Evolutionary conservation across 768 basidiomycete genomes (phyloP).

Genomic region (Phlebiopsis flavidoalba): DNA sequence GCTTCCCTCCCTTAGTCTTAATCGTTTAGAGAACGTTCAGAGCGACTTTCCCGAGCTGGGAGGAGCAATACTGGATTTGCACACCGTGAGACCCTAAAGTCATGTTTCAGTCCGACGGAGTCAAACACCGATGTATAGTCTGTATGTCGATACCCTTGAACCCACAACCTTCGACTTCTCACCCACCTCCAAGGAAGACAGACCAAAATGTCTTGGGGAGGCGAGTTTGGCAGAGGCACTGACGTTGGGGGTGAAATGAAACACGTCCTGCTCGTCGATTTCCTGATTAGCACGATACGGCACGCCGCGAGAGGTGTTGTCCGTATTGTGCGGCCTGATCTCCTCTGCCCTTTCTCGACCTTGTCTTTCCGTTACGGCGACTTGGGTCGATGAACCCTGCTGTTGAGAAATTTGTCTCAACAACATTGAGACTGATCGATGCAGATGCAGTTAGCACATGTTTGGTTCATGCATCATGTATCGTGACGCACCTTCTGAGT

Average conservation of each 20-base stretch:
- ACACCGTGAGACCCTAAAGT: conserved; percentile 63
- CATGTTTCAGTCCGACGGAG: not conserved
- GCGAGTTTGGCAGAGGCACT: not conserved
- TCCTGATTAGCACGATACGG: conserved; percentile 78
- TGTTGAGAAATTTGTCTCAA: conserved; percentile 80
- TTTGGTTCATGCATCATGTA: not conserved
- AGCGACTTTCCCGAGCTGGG: conserved; percentile 72
- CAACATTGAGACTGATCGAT: conserved; percentile 70
- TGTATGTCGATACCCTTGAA: conserved; percentile 62
- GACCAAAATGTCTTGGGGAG: conserved; percentile 72
- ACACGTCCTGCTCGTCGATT: conserved; percentile 78
- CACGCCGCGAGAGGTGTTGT: conserved; percentile 73
- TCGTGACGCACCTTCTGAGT: conserved; percentile 55
- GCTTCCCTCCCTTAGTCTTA: conserved; percentile 59
- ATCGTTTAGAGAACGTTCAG: conserved; percentile 85
- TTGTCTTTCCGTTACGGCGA: conserved; percentile 89
- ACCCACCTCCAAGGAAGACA: conserved; percentile 70
- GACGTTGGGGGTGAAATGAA: conserved; percentile 7
- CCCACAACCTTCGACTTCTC: conserved; percentile 61
- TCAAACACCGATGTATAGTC: not conserved
- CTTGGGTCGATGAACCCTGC: conserved; percentile 94
- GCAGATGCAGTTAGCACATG: conserved; percentile 6
- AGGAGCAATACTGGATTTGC: conserved; percentile 88
- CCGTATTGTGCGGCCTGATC: conserved; percentile 62
- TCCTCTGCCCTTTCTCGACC: conserved; percentile 48